Conservation (phyloP, 208 protist species). For the Wallacemonas collosoma region DNA sequence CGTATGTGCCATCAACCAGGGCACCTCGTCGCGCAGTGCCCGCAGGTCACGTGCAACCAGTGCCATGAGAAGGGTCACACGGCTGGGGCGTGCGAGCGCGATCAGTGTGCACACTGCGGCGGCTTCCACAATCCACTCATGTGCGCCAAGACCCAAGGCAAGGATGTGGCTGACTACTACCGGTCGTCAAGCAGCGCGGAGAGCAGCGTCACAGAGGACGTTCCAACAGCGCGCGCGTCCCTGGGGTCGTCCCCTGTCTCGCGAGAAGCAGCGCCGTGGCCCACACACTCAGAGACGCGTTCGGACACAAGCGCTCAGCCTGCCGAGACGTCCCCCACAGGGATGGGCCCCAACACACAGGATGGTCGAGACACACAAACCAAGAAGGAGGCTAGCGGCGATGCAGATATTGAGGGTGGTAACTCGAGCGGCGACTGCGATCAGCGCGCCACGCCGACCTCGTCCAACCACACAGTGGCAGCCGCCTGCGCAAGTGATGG, state of each 20-base stretch:
- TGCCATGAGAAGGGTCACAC: slow-evolving; percentile 85
- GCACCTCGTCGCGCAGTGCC: slow-evolving; percentile 80
- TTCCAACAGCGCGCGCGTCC: not conserved
- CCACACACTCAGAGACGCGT: too few species aligned
- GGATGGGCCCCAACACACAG: too few species aligned
- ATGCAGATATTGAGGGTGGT: too few species aligned
- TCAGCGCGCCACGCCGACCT: too few species aligned
- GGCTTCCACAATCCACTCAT: slow-evolving; percentile 36
- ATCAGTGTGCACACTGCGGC: slow-evolving; percentile 48
- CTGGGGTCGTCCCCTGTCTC: not conserved
- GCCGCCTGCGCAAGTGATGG: too few species aligned
- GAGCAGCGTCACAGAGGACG: slow-evolving; percentile 18
- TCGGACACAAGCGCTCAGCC: too few species aligned
- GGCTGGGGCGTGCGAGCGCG: slow-evolving; percentile 60
- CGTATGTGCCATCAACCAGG: slow-evolving; percentile 78
- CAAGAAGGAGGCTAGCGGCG: too few species aligned
- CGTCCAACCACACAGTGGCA: too few species aligned
- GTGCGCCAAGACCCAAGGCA: slow-evolving; percentile 22
- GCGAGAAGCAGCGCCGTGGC: not conserved
- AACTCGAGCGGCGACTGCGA: too few species aligned
- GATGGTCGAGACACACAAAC: too few species aligned
- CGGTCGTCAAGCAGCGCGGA: slow-evolving; percentile 14
- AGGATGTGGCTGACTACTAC: slow-evolving; percentile 4
- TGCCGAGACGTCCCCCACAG: too few species aligned
- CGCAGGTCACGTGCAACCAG: slow-evolving; percentile 61